Evolutionary conservation across 164 flowering plant species (phyloP), one percentile per base, ranked within the genome.

Genomic region (Magnolia kwangsiensis): DNA sequence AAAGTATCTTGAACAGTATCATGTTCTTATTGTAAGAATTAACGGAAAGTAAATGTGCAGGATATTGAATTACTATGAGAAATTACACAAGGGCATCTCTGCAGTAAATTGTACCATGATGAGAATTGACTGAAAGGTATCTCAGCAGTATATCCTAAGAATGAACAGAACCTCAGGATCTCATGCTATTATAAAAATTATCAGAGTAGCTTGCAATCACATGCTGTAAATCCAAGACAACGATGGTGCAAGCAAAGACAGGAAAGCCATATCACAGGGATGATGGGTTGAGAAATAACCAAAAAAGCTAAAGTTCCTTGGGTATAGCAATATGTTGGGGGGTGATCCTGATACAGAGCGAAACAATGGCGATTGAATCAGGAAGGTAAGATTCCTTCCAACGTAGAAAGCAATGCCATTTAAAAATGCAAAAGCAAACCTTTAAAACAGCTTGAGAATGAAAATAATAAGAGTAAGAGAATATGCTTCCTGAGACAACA

Each of bases 271-370:
- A 21, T 18, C 51, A 10, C 50, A 50, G 29, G 27, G 23, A 51
- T 49, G 37, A 51, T 65, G 72, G 77, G n/a, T 68, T 3, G 66
- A 75, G 67, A 69, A 75, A 69, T 45, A 20, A 50, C 51, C 72
- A 69, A 76, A 68, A 71, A 45, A 21, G 31, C 45, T 51, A 45
- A 63, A 49, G 27, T 65, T 68, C 23, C 76, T 78, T 59, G 72
- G 76, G 76, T 50, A 21, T 50, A 14, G 67, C 55, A 72, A 77
- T 72, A 66, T 45, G 75, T 66, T 51, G 71, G 67, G 80, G 72
- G 59, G 65, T 27, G 65, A 69, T 58, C 73, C 76, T 31, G 68
- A 68, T 18, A 29, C 50, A 24, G 63, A 50, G 72, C 61, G 29
- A 31, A 66, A 24, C 24, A 75, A 13, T 11, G n/a, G 49, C 6